These are phyloP conservation scores for Bonia amplexicaulis DNA, from an alignment of 176 grass and related monocot species.

Conservation along the genomic window DNA sequence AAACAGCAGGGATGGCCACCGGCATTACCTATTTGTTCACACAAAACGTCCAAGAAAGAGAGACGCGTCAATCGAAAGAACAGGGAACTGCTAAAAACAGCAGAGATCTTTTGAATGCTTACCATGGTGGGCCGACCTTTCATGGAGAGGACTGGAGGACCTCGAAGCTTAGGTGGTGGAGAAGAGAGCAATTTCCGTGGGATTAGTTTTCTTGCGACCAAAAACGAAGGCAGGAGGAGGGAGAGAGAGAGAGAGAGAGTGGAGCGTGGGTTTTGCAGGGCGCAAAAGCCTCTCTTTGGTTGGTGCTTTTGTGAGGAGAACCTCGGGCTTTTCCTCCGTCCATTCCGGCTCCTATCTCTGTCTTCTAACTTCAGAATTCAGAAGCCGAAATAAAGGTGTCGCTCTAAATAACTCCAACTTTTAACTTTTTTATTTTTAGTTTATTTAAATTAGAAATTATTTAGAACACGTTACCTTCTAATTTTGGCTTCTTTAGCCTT, in stretches of 20 bases:
- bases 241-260: not conserved
- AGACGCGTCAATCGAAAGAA: not conserved
- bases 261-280: not conserved
- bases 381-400: no score
- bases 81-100: not conserved
- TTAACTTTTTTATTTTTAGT: no score
- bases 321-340: not conserved
- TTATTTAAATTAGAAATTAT: no score
- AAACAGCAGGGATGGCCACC: not conserved
- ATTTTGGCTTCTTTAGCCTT: no score
- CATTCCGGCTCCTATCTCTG: no score
- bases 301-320: not conserved
- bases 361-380: no score
- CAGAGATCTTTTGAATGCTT: not conserved
- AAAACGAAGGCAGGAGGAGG: not conserved
- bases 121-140: not conserved
- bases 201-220: conserved; percentile 8
- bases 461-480: no score
- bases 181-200: conserved; percentile 1
- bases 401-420: no score
- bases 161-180: conserved; percentile 5
- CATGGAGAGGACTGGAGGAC: not conserved
- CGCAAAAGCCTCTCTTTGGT: not conserved
- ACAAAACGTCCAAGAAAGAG: not conserved
- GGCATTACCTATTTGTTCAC: conserved; percentile 7